Conservation (phyloP, 805 yeast species). For the Komagataella populi region DNA sequence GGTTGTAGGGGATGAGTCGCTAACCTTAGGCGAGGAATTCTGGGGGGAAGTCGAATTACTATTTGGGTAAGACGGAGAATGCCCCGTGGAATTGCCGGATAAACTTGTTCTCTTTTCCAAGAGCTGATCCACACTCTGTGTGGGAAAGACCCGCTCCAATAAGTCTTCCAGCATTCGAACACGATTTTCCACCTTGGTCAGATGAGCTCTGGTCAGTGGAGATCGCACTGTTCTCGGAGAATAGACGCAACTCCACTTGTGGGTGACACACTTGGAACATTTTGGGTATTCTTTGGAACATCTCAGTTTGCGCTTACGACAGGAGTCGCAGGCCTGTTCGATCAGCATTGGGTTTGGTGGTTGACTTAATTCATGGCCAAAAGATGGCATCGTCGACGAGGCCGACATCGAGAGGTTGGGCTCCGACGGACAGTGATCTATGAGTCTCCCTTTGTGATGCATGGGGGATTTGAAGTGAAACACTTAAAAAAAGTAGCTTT, state of each 20-base stretch:
- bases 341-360: slow-evolving; percentile 9
- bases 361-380: neutral
- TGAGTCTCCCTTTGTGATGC: neutral
- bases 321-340: slow-evolving; percentile 69
- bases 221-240: slow-evolving; percentile 70
- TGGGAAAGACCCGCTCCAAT: slow-evolving; percentile 25
- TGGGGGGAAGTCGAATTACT: neutral
- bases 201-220: slow-evolving; percentile 69
- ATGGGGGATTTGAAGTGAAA: neutral
- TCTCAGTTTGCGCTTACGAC: slow-evolving; percentile 65
- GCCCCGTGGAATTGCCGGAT: neutral
- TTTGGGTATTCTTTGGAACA: slow-evolving; percentile 71
- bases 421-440: neutral
- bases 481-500: neutral
- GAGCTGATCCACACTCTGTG: slow-evolving; percentile 28
- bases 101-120: neutral
- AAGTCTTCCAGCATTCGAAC: slow-evolving; percentile 32
- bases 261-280: slow-evolving; percentile 62
- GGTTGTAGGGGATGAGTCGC: neutral
- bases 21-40: neutral
- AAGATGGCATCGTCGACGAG: neutral
- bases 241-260: slow-evolving; percentile 63
- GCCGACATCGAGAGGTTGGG: neutral
- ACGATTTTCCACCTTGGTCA: slow-evolving; percentile 60
- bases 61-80: neutral